Evolutionary conservation across 345 rosid species (phyloP).

Genomic region (Eucalyptus coolabah): DNA sequence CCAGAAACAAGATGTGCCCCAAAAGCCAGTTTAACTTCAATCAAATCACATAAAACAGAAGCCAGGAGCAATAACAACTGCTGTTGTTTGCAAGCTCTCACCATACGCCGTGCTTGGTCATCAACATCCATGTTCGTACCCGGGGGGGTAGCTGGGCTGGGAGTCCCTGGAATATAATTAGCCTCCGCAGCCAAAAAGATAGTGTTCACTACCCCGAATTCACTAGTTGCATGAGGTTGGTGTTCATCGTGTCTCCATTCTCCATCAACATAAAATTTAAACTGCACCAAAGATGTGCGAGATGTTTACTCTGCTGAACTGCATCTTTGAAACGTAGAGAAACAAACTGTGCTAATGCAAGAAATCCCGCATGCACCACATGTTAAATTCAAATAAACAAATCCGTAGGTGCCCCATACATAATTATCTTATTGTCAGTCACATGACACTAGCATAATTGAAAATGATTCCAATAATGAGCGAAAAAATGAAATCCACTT

Average conservation of each 20-base stretch:
- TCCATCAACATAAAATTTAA: slow-evolving; percentile 83
- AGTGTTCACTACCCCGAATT: slow-evolving; percentile 67
- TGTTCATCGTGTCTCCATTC: slow-evolving; percentile 89
- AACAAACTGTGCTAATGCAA: not conserved
- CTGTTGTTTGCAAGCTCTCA: slow-evolving; percentile 9
- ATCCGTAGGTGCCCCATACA: not conserved
- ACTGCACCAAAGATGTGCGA: slow-evolving; percentile 29
- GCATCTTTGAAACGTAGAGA: not conserved
- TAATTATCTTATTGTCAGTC: not conserved
- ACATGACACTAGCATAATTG: not conserved
- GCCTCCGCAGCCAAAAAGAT: slow-evolving; percentile 39
- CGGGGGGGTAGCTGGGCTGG: slow-evolving; percentile 17
- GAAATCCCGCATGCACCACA: not conserved
- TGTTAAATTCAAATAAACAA: not conserved
- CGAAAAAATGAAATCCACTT: not conserved
- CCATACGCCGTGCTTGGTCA: slow-evolving; percentile 32
- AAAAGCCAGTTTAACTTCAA: not conserved
- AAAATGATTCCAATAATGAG: not conserved
- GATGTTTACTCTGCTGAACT: not conserved
- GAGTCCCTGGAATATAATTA: slow-evolving; percentile 14
- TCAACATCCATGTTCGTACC: slow-evolving; percentile 72
- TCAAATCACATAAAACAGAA: not conserved
- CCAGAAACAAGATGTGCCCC: not conserved
- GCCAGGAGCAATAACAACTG: not conserved
- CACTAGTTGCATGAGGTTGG: slow-evolving; percentile 39